Conservation (phyloP, 495 filamentous ascomycete genomes). For the Jackrogersella minutella region DNA sequence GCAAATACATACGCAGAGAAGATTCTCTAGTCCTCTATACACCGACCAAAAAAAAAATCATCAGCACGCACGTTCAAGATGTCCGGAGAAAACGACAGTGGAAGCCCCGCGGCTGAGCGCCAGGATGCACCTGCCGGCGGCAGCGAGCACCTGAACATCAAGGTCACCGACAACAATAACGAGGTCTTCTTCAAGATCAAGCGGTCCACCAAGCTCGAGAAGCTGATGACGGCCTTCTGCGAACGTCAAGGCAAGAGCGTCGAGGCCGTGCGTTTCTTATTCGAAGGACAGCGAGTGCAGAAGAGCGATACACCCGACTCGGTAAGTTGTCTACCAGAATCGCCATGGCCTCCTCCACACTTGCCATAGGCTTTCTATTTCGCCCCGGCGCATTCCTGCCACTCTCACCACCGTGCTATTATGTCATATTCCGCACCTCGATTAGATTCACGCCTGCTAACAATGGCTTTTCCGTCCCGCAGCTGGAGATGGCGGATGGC, state of each 20-base stretch:
- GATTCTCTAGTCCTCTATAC: neutral
- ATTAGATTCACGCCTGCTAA: constrained; percentile 15
- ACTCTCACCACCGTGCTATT: too few species aligned
- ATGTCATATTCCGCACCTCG: too few species aligned
- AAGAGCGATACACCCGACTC: constrained; percentile 89
- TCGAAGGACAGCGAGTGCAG: constrained; percentile 91
- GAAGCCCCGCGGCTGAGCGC: constrained; percentile 65
- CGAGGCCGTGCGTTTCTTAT: constrained; percentile 90
- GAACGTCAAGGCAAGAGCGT: constrained; percentile 91
- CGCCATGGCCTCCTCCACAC: neutral
- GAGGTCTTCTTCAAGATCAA: constrained; percentile 99
- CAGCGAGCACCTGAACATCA: constrained; percentile 95
- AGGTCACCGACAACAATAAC: constrained; percentile 99
- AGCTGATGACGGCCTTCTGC: constrained; percentile 99
- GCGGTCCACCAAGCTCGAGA: constrained; percentile 92
- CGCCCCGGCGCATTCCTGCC: neutral
- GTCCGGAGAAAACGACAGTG: constrained; percentile 62
- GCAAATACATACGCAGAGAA: neutral
- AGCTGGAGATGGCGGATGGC: constrained; percentile 98
- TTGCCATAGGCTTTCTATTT: neutral
- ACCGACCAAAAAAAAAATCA: constrained; percentile 22
- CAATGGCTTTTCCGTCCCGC: neutral
- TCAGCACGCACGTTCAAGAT: constrained; percentile 52
- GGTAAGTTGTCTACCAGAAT: too few species aligned
- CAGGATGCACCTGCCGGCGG: constrained; percentile 46